Evolutionary conservation across 371 early-diverging fungal genomes (phyloP), one percentile per base, ranked within the genome.

Genomic region (Umbelopsis sp.): DNA sequence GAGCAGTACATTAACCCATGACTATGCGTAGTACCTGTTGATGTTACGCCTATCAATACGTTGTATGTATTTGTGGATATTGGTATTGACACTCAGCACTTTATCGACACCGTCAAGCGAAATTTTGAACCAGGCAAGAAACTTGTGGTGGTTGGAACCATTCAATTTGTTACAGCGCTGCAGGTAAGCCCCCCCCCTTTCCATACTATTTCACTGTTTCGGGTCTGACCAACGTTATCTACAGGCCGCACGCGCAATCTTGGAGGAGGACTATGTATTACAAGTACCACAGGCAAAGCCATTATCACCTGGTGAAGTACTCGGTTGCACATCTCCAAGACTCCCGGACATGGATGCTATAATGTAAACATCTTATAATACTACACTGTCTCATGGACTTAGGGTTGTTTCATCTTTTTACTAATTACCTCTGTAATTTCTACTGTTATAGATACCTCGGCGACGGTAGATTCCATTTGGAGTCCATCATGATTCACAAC

Each of bases 41-140:
- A 94, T 66, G 88, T 96, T 7, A 99, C 98, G 10, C 88, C 90
- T 12, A 93, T 97, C 74, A 96, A 96, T 73, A 97, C 97, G 4
- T 82, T 99, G 48, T 99, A 99, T 75, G 96, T 99, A 3, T 99
- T 99, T 92, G 99, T 99, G 38, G 99, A 99, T 70, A 99, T 99
- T 77, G 93, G 90, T 18, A 96, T 99, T 72, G 99, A 99, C 75
- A 87, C 91, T 11, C 82, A 90, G 41, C 99, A 99, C 79, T 96
- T 99, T 74, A 86, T 96, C 20, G 90, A 91, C 25, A 96, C 98
- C 0, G 90, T 99, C 51, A 85, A 86, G 62, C 80, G 83, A 68
- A 96, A 97, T 78, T 94, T 99, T 80, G 89, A 88, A 68, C 65
- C 72, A 7, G 89, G 90, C 1, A 89, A 87, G 35, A 82, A 82